A percentile compares a stretch with the other conserved stretches of the same genome.
These are phyloP conservation scores for Irpex sp. DNA, from an alignment of 1,284 basidiomycete species.

Conservation along the genomic window DNA sequence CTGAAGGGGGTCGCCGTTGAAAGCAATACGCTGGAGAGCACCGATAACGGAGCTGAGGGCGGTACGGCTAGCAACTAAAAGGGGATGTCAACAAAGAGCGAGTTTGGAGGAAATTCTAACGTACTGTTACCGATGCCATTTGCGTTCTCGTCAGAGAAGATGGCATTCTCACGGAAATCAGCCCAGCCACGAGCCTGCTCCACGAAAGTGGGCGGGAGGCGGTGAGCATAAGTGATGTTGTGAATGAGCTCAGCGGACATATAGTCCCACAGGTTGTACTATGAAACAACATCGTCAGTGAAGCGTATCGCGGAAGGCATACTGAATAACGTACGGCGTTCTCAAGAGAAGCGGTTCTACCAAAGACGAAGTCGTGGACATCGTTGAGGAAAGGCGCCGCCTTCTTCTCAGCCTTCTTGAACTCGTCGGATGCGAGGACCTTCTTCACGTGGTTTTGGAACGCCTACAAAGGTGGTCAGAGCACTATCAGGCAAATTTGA, in stretches of 20 bases:
- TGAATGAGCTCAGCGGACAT: slow-evolving; percentile 74
- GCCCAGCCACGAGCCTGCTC: slow-evolving; percentile 71
- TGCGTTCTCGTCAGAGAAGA: slow-evolving; percentile 64
- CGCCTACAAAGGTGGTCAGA: slow-evolving; percentile 31
- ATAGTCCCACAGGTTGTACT: slow-evolving; percentile 80
- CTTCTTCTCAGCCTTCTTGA: slow-evolving; percentile 55
- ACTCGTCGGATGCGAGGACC: slow-evolving; percentile 57
- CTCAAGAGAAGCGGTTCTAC: slow-evolving; percentile 59
- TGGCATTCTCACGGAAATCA: slow-evolving; percentile 74
- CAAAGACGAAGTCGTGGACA: slow-evolving; percentile 67
- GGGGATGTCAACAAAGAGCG: not conserved
- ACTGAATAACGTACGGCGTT: slow-evolving; percentile 53
- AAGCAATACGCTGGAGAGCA: slow-evolving; percentile 72
- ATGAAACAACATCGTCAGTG: slow-evolving; percentile 2
- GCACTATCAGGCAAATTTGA: not conserved
- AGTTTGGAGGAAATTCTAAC: not conserved
- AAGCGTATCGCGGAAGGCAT: not conserved
- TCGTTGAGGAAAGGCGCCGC: slow-evolving; percentile 64
- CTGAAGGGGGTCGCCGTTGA: slow-evolving; percentile 74
- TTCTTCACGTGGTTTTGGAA: slow-evolving; percentile 60
- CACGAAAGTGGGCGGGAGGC: slow-evolving; percentile 63
- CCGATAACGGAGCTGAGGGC: slow-evolving; percentile 67
- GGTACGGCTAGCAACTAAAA: slow-evolving; percentile 74
- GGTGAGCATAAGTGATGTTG: slow-evolving; percentile 74
- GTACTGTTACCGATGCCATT: slow-evolving; percentile 73